Conservation (phyloP, 352 stramenopile genomes). For the Phytophthora quininea region DNA sequence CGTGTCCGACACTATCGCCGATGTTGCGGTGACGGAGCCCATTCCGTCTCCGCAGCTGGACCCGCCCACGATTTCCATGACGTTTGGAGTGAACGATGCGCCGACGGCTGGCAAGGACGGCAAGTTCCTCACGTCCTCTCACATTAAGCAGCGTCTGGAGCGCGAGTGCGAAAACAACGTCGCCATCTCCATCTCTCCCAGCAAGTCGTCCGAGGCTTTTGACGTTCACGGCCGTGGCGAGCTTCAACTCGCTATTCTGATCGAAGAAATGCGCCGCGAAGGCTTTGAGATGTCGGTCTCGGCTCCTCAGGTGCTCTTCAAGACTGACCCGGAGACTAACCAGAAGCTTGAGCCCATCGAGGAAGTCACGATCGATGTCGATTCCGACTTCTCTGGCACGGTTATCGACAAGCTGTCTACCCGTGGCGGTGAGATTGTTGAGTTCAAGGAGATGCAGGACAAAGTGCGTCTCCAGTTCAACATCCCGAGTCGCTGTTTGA, state of each 20-base stretch:
- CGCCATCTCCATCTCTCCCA: slow-evolving; percentile 92
- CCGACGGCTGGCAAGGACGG: slow-evolving; percentile 96
- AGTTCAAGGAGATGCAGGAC: slow-evolving; percentile 93
- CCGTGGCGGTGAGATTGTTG: slow-evolving; percentile 93
- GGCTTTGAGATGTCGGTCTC: slow-evolving; percentile 98
- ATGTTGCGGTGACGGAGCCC: slow-evolving; percentile 71
- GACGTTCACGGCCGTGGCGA: slow-evolving; percentile 97
- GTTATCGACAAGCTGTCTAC: slow-evolving; percentile 97
- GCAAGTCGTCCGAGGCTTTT: slow-evolving; percentile 91
- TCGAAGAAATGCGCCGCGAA: slow-evolving; percentile 98
- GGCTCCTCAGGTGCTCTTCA: slow-evolving; percentile 95
- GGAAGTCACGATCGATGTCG: slow-evolving; percentile 96
- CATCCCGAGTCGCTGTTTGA: slow-evolving; percentile 95
- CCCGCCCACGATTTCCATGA: slow-evolving; percentile 98
- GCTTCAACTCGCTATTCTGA: slow-evolving; percentile 98
- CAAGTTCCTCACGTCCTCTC: slow-evolving; percentile 96
- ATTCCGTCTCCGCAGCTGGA: slow-evolving; percentile 94
- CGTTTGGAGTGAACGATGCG: slow-evolving; percentile 97
- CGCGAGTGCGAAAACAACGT: slow-evolving; percentile 98
- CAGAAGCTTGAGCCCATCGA: slow-evolving; percentile 90
- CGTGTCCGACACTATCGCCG: slow-evolving; percentile 91
- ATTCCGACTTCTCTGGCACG: slow-evolving; percentile 94
- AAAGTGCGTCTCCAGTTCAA: slow-evolving; percentile 96
- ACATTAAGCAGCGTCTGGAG: slow-evolving; percentile 94
- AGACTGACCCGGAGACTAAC: slow-evolving; percentile 85